Evolutionary conservation across 1,284 basidiomycete species (phyloP).

Genomic region (Hymenochaete sp.): DNA sequence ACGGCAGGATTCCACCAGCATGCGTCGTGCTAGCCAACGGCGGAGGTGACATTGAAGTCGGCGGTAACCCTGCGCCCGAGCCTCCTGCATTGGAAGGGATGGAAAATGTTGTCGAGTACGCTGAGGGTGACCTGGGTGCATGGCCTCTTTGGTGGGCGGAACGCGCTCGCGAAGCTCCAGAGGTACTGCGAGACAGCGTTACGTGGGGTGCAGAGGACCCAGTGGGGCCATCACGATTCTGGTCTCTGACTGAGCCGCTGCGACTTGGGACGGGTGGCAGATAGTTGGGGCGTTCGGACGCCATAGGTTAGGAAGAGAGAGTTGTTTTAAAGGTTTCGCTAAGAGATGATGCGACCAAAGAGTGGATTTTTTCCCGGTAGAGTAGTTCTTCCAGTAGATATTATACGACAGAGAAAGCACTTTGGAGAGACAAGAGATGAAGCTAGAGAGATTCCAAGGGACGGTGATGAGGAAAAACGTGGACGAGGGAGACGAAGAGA

Average conservation of each 20-base stretch:
- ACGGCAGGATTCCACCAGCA: constrained; percentile 63
- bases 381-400: no score
- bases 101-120: constrained; percentile 11
- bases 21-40: constrained; percentile 38
- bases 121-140: constrained; percentile 12
- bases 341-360: no score
- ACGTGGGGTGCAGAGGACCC: neutral
- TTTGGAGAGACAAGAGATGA: neutral
- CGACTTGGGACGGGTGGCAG: constrained; percentile 7
- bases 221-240: constrained; percentile 10
- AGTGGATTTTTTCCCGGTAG: no score
- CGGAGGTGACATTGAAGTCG: constrained; percentile 11
- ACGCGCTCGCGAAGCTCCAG: constrained; percentile 11
- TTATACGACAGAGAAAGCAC: no score
- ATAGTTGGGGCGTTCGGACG: constrained; percentile 10
- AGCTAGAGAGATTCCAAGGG: neutral
- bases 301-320: constrained; percentile 3
- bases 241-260: constrained; percentile 6
- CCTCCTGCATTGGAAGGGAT: constrained; percentile 4
- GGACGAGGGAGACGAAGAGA: no score
- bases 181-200: constrained; percentile 9
- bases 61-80: neutral
- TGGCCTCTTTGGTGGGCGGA: constrained; percentile 5
- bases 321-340: neutral
- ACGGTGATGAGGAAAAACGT: no score